These are phyloP conservation scores for Comarum palustre DNA, from an alignment of 306 rosid species.

Conservation along the genomic window DNA sequence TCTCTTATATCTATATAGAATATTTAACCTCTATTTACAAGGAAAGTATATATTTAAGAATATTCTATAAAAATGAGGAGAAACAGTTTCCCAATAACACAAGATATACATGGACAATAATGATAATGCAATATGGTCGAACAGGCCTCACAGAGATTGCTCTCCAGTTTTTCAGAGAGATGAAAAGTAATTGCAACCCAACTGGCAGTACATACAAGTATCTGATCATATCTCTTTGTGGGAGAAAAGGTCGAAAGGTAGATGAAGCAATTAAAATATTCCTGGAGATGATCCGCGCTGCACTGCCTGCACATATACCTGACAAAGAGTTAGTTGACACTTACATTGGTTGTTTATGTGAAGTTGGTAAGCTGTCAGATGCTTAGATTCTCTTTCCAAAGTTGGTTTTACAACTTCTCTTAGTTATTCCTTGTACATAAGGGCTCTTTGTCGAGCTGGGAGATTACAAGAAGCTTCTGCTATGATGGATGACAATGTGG, in stretches of 20 bases:
- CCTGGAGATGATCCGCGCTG: conserved; percentile 55
- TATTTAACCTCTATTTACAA: too few relatives aligned
- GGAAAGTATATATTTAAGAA: too few relatives aligned
- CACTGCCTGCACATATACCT: conserved; percentile 52
- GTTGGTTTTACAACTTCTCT: conserved; percentile 54
- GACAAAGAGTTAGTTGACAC: conserved; percentile 72
- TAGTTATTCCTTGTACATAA: conserved; percentile 50
- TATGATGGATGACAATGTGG: conserved; percentile 41
- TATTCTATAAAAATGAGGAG: too few relatives aligned
- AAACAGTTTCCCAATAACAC: conserved; percentile 46
- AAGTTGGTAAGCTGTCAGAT: conserved; percentile 52
- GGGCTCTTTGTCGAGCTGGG: conserved; percentile 75
- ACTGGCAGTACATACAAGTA: conserved; percentile 69
- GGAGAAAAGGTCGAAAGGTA: conserved; percentile 75
- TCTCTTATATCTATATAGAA: too few relatives aligned
- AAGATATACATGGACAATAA: conserved; percentile 93
- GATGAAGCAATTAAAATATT: conserved; percentile 57
- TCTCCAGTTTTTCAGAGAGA: conserved; percentile 53
- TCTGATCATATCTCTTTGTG: conserved; percentile 64
- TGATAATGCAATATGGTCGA: conserved; percentile 85
- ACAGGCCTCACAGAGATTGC: conserved; percentile 80
- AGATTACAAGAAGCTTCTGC: conserved; percentile 67
- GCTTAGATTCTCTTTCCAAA: conserved; percentile 56
- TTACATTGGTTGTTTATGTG: conserved; percentile 70
- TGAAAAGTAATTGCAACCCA: conserved; percentile 63